Evolutionary conservation across 768 basidiomycete species (phyloP), one percentile per base, ranked within the genome.

Genomic region (Hydnomerulius pinastri): DNA sequence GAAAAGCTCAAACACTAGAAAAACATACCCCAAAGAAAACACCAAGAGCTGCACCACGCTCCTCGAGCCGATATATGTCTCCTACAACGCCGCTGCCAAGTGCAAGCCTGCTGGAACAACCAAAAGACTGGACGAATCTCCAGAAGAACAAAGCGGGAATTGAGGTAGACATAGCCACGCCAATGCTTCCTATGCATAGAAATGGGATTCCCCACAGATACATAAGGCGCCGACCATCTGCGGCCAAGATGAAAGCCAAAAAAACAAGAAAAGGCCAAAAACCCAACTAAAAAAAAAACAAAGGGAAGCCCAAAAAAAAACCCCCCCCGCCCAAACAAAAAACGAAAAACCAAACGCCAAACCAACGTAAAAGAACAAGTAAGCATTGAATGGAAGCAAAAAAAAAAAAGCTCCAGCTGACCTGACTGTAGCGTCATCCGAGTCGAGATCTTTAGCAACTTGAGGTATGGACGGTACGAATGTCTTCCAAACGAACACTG

Each of bases 381-480:
- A 35, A 8, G 33, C 42, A 49, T 10, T 10, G 13, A n/a, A n/a
- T 15, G 15, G 23, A 44, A 24, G n/a, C 24, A 40, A 33, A 33
- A n/a, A 8, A 18, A 35, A 3, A 6, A 49, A 9, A 24, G 18
- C 17, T 12, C 6, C 7, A 4, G 50, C 52, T 15, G 39, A 79
- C 80, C 80, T 85, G 46, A 89, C 73, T 17, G 85, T 65, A n/a
- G 75, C 50, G 0, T 74, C 75, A 0, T 83, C 80, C 0, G 85
- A 74, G 11, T 77, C 47, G 7, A 90, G 61, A 50, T 90, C 86
- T 20, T 66, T 65, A 5, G 86, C 81, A 49, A 90, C 80, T 42
- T 84, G 75, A 0, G 86, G 85, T 43, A 89, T 84, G 0, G 81
- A 79, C 0, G 87, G 87, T 1, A 86, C 74, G 61, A 90, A 87